Conservation (phyloP, 345 rosid genomes). For the Mallotus nudiflorus region DNA sequence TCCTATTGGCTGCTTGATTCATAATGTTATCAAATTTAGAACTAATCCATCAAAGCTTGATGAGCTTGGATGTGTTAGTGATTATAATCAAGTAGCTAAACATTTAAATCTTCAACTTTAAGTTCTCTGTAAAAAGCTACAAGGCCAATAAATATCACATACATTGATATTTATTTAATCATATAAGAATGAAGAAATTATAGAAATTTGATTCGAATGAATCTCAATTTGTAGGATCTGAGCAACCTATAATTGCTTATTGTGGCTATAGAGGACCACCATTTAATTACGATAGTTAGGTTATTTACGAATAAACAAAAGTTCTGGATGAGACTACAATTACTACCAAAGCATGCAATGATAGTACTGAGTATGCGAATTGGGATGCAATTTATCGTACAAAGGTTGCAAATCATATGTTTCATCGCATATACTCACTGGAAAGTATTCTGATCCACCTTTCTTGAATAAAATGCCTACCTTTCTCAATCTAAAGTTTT, state of each 20-base stretch:
- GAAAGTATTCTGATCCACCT: slow-evolving; percentile 78
- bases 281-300: slow-evolving; percentile 63
- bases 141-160: slow-evolving; percentile 62
- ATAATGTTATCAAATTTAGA: slow-evolving; percentile 80
- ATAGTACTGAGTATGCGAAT: slow-evolving; percentile 71
- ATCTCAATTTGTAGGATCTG: slow-evolving; percentile 59
- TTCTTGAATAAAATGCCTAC: slow-evolving; percentile 80
- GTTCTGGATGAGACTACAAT: slow-evolving; percentile 66
- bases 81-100: too few relatives aligned
- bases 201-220: background rate
- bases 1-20: slow-evolving; percentile 88
- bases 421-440: slow-evolving; percentile 73
- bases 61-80: slow-evolving; percentile 74
- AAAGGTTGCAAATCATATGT: slow-evolving; percentile 83
- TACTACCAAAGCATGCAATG: slow-evolving; percentile 70
- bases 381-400: slow-evolving; percentile 97
- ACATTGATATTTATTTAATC: slow-evolving; percentile 78
- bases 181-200: too few relatives aligned
- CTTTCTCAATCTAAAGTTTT: slow-evolving; percentile 68
- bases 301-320: slow-evolving; percentile 76
- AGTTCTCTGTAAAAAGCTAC: slow-evolving; percentile 60
- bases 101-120: slow-evolving; percentile 87
- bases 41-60: slow-evolving; percentile 76
- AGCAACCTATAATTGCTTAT: slow-evolving; percentile 82
- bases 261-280: slow-evolving; percentile 88